Percentiles rank a stretch among this genome's conserved stretches.
Evolutionary conservation across 2,329 filamentous ascomycete genomes (phyloP).

Genomic region (Escovopsis sp.): DNA sequence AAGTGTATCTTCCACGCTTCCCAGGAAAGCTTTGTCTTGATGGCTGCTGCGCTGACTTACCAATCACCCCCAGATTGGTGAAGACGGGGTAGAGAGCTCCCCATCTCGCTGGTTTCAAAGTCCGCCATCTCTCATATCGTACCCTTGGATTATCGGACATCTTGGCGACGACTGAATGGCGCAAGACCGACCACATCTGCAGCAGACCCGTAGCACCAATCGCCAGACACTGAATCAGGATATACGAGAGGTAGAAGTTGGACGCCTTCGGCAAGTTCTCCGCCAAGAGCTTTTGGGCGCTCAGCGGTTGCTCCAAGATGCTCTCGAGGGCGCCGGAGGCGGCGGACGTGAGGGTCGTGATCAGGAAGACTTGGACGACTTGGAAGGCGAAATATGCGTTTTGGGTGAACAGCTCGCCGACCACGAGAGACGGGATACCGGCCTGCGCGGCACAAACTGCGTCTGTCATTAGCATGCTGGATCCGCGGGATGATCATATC

Average conservation of each 20-base stretch:
- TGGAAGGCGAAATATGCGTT: conserved; percentile 87
- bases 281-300: conserved; percentile 51
- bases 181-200: conserved; percentile 50
- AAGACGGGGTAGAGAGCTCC: conserved; percentile 71
- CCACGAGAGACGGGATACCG: conserved; percentile 65
- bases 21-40: background rate
- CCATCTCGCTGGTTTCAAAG: conserved; percentile 62
- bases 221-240: conserved; percentile 78
- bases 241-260: conserved; percentile 91
- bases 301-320: conserved; percentile 47
- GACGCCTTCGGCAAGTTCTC: conserved; percentile 65
- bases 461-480: background rate
- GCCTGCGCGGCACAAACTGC: conserved; percentile 60
- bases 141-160: conserved; percentile 66
- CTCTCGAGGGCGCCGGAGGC: conserved; percentile 53
- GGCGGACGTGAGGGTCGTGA: conserved; percentile 69
- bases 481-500: too few relatives aligned
- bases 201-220: conserved; percentile 62
- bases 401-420: conserved; percentile 78
- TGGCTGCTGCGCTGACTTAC: conserved; percentile 29
- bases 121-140: conserved; percentile 66
- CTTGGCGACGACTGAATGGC: conserved; percentile 46
- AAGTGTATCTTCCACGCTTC: background rate
- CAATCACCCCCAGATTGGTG: conserved; percentile 67
- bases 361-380: conserved; percentile 80